These are phyloP conservation scores for Trichosanthes cucumerina DNA, from an alignment of 306 rosid species.

Conservation along the genomic window DNA sequence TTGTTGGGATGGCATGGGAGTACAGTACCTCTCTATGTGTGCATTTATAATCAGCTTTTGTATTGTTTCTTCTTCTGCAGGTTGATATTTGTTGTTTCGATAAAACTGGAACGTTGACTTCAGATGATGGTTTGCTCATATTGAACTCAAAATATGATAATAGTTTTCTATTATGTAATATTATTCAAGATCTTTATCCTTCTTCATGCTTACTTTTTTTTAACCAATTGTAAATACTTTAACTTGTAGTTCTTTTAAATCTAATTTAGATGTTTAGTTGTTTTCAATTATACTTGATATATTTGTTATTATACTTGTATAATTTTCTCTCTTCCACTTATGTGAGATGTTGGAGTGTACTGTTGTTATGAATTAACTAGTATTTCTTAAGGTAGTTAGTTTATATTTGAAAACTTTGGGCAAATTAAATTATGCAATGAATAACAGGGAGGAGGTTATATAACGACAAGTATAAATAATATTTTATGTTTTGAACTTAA, in stretches of 20 bases:
- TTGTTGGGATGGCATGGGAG: background rate
- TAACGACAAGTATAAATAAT: background rate
- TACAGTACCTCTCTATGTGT: background rate
- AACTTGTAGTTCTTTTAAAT: background rate
- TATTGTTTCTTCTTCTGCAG: conserved; percentile 33
- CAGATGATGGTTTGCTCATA: conserved; percentile 85
- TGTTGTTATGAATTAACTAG: background rate
- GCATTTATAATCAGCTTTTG: background rate
- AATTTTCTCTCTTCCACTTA: background rate
- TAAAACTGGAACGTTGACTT: conserved; percentile 98
- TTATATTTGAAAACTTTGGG: background rate
- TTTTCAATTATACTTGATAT: background rate
- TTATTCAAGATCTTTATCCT: conserved; percentile 2
- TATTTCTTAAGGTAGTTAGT: background rate
- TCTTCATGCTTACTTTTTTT: too few relatives aligned
- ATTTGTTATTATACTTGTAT: background rate
- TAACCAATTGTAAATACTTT: too few relatives aligned
- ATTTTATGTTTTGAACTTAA: background rate
- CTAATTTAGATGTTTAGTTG: background rate
- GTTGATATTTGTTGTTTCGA: conserved; percentile 99
- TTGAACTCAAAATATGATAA: background rate
- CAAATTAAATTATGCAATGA: background rate
- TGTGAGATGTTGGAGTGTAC: background rate
- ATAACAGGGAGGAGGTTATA: background rate
- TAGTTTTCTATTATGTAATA: conserved; percentile 8